Base-by-base conservation (phyloP, 305 asterid genomes). In the Ilex paraguariensis region DNA sequence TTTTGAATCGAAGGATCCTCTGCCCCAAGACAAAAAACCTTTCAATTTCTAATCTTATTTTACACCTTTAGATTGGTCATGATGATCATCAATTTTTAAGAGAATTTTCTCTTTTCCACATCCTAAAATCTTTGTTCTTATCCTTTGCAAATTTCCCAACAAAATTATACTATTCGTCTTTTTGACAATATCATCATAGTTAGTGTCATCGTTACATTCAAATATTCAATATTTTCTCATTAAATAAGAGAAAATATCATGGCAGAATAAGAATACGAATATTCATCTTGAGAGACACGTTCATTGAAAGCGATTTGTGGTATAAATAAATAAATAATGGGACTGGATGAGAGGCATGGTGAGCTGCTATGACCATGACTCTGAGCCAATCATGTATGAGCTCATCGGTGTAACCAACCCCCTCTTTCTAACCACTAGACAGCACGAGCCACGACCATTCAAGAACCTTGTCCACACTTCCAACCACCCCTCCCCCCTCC, bases 311-410 rank as follows among this genome's bases (percentile, higher is more conserved):
- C 40, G 67, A 70, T 64, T 21, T 62, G 54, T 3, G 64, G 59
- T 4, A 62, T 12, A 31, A 16, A 10, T 12, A 31, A 16, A 10
- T 21, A 21, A 17, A 21, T 49, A 51, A 61, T 57, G 52, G 54
- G 14, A 17, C 8, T 36, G 42, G 42, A 36, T 36, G 42, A 7
- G 57, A 17, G 21, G 21, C 21, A 17, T 4, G 56, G 28, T 63
- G 67, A 49, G 67, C 56, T 73, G 73, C 77, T 21, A 64, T 64
- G 70, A 64, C 67, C 64, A 61, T 30, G 78, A 73, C 68, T 74
- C 45, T 13, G 40, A 57, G 64, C 76, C 69, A 68, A 68, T 64
- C 60, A 73, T 17, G 21, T 17, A 17, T 63, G 62, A 42, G 32
- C 65, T 53, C 69, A 44, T 44, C 2, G 32, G 42, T 62, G 64